These are phyloP conservation scores for Beauveria bassiana DNA, from an alignment of 2,329 filamentous ascomycete species.

Conservation along the genomic window DNA sequence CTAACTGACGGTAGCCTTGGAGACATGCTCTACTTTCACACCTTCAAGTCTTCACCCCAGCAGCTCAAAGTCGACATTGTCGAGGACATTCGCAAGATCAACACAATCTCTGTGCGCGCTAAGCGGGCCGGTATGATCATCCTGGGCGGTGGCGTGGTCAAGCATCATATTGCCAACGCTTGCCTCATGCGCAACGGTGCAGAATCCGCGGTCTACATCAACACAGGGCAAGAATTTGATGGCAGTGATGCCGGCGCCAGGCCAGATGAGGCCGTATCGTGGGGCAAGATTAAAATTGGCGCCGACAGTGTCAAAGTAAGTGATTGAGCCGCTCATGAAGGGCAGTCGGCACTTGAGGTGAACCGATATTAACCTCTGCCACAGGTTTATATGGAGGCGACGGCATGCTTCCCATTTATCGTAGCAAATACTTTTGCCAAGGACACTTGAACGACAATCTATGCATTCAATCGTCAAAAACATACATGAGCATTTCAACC, in stretches of 20 bases:
- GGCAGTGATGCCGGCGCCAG: constrained; percentile 92
- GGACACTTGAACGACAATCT: constrained; percentile 24
- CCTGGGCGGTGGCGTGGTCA: constrained; percentile 87
- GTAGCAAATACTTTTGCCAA: constrained; percentile 62
- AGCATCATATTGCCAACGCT: constrained; percentile 97
- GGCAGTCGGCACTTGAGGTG: background rate
- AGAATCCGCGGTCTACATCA: constrained; percentile 94
- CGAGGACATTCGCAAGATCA: constrained; percentile 86
- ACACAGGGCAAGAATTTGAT: constrained; percentile 95
- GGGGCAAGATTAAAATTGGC: constrained; percentile 93
- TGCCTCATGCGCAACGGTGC: constrained; percentile 97
- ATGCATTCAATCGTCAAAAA: background rate
- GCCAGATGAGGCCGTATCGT: constrained; percentile 94
- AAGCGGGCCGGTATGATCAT: constrained; percentile 92
- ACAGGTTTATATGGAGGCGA: constrained; percentile 57
- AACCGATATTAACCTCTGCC: background rate
- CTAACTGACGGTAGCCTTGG: constrained; percentile 91
- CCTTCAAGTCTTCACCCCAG: constrained; percentile 76
- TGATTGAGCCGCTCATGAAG: background rate
- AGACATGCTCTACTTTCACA: constrained; percentile 99
- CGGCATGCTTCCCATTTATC: constrained; percentile 57
- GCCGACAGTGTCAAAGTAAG: constrained; percentile 83
- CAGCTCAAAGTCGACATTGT: constrained; percentile 86
- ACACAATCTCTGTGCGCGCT: constrained; percentile 81
- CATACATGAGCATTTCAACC: background rate